Evolutionary conservation across 768 basidiomycete species (phyloP).

Genomic region (Kwoniella europaea): DNA sequence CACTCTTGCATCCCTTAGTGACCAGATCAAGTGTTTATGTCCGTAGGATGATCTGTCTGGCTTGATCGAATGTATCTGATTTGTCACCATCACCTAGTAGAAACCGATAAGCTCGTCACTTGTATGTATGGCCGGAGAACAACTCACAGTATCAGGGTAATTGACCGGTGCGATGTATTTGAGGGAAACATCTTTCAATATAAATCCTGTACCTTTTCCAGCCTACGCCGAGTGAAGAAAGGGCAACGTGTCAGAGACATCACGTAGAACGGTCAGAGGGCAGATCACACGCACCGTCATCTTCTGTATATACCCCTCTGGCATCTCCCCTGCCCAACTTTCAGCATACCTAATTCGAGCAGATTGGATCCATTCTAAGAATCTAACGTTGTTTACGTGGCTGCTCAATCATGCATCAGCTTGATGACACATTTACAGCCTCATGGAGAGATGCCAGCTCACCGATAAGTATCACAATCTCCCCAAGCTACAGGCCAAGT

Average conservation of each 20-base stretch:
- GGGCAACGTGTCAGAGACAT: no score
- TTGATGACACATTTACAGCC: not conserved
- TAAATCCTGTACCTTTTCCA: slow-evolving; percentile 47
- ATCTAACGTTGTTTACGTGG: slow-evolving; percentile 52
- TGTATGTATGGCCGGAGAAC: not conserved
- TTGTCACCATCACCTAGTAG: slow-evolving; percentile 42
- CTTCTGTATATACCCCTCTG: slow-evolving; percentile 25
- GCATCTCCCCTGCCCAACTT: slow-evolving; percentile 31
- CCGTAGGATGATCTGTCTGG: slow-evolving; percentile 36
- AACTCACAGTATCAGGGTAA: slow-evolving; percentile 49
- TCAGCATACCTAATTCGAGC: slow-evolving; percentile 46
- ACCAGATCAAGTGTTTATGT: slow-evolving; percentile 40
- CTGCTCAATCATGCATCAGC: not conserved
- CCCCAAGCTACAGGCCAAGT: slow-evolving; percentile 54
- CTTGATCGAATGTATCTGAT: slow-evolving; percentile 35
- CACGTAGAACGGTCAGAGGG: no score
- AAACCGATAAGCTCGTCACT: not conserved
- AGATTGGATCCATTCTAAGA: slow-evolving; percentile 46
- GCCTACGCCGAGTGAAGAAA: slow-evolving; percentile 14
- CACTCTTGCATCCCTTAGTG: slow-evolving; percentile 35
- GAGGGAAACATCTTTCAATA: slow-evolving; percentile 47
- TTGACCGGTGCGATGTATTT: slow-evolving; percentile 46
- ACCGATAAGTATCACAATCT: slow-evolving; percentile 52
- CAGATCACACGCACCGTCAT: slow-evolving; percentile 36
- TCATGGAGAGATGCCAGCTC: slow-evolving; percentile 8